Evolutionary conservation across 768 basidiomycete species (phyloP), one percentile per base, ranked within the genome.

Genomic region (Boletellus sp.): DNA sequence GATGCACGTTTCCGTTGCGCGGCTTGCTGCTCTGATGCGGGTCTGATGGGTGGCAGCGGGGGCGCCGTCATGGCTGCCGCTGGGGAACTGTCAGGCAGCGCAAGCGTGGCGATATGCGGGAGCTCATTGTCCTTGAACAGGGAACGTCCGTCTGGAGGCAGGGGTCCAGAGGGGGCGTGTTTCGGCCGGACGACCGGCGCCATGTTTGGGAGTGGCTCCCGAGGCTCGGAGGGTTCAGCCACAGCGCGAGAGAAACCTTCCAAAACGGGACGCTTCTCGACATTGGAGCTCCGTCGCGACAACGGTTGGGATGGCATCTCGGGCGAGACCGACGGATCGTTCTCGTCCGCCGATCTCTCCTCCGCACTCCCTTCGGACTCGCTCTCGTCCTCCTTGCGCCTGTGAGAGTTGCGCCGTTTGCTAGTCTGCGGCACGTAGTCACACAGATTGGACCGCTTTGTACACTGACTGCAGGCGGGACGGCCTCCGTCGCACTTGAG

Each of bases 401-500:
- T 77, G 59, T 78, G 75, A 53, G 78, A 78, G 39, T 81, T 81
- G 45, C 88, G 83, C 32, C 87, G 83, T 66, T 87, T 90, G 68
- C 80, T 82, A 57, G 80, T 83, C 50, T 72, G 72, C 15, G 83
- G 81, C 79, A 81, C 83, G 57, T 91, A 92, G 62, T 90, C 89
- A 67, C 90, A 92, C 15, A 80, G 70, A 58, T 90, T 82, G 41
- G 78, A 79, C 42, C 90, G 81, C 67, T 91, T 90, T 52, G 82
- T 71, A 63, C 90, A 92, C 65, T 92, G 90, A 41, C 80, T 74
- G 63, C 90, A 92, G 13, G 88, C 85, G 8, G 90, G 90, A 42
- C 87, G 80, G 36, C 85, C 86, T 43, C 90, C 90, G 60, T 92
- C 90, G 66, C 90, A 92, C 73, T 91, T 91, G 37, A 92, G 76